Base-by-base conservation (phyloP, 306 rosid species). In the Begonia loranthoides region DNA sequence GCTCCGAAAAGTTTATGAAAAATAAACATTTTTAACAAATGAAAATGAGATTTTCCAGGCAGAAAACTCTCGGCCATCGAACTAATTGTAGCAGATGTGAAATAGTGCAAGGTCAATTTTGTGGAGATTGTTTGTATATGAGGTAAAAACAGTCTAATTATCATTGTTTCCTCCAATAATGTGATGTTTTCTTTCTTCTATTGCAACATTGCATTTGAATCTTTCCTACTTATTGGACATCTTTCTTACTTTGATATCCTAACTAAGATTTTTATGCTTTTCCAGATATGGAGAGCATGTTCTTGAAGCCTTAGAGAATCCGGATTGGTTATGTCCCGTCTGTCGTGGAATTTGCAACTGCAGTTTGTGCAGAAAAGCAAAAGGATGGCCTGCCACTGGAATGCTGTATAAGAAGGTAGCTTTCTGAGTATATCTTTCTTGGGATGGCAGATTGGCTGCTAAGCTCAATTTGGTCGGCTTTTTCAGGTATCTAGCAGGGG, bases 321-420 rank as follows among this genome's bases (percentile, higher is more conserved):
- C 82, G 49, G 41, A 67, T 60, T 92, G 99, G 99, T 56, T 65
- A 52, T 86, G 96, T 62, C 99, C 94, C 0, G 77, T 41, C 50
- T 92, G 99, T 79, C 96, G 99, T 22, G 99, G 93, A 77, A 86
- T 86, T 66, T 92, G 99, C 77, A 92, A 92, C 67, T 92, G 99
- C 74, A 92, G 99, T 62, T 73, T 92, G 15, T 92, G 99, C 63
- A 81, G 99, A 53, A 76, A 76, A 52, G 80, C 84, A 39, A 86
- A 80, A 73, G 95, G 99, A 41, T 90, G 95, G 99, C 65, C 77
- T 49, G 86, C 95, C 5, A 90, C 95, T 49, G 99, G 99, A 19
- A 0, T 55, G 51, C 62, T 90, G 46, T 90, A 90, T 70, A 80
- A 59, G 70, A 90, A 78, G 94, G 99, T 90, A 65, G 50, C 39